Percentiles rank a stretch among this genome's conserved stretches.
Evolutionary conservation across 2,329 filamentous ascomycete genomes (phyloP).

Genomic region (Fusarium sp.): DNA sequence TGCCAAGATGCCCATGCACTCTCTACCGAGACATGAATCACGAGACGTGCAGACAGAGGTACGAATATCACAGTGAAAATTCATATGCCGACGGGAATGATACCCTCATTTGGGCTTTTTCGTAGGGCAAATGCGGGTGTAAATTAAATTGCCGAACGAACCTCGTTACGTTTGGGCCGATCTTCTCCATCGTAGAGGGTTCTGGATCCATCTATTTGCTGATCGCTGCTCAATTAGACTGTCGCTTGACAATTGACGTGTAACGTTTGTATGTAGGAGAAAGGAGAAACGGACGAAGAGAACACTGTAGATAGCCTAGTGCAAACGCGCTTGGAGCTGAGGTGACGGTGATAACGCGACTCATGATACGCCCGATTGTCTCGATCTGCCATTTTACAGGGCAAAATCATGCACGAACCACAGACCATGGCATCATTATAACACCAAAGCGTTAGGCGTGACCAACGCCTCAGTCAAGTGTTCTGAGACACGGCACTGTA

Average conservation of each 20-base stretch:
- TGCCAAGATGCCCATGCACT: not conserved
- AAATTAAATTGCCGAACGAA: not conserved
- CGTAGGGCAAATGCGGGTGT: not conserved
- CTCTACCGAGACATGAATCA: not conserved
- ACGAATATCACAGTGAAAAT: not conserved
- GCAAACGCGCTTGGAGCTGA: not conserved
- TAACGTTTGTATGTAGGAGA: not conserved
- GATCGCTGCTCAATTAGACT: not conserved
- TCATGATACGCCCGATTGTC: not conserved
- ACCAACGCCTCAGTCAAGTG: not conserved
- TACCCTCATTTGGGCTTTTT: not conserved
- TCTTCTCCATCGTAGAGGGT: not conserved
- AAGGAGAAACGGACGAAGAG: not conserved
- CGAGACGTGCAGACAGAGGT: not conserved
- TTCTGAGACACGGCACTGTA: slow-evolving; percentile 1
- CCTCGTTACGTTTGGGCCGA: not conserved
- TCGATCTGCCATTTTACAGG: not conserved
- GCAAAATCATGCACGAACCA: not conserved
- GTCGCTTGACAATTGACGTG: not conserved
- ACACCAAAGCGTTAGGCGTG: not conserved
- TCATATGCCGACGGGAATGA: not conserved
- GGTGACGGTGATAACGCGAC: not conserved
- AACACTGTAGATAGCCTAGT: not conserved
- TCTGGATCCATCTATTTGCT: not conserved
- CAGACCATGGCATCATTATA: not conserved